These are phyloP conservation scores for Artemisia annua DNA, from an alignment of 129 eudicot species.

Conservation along the genomic window DNA sequence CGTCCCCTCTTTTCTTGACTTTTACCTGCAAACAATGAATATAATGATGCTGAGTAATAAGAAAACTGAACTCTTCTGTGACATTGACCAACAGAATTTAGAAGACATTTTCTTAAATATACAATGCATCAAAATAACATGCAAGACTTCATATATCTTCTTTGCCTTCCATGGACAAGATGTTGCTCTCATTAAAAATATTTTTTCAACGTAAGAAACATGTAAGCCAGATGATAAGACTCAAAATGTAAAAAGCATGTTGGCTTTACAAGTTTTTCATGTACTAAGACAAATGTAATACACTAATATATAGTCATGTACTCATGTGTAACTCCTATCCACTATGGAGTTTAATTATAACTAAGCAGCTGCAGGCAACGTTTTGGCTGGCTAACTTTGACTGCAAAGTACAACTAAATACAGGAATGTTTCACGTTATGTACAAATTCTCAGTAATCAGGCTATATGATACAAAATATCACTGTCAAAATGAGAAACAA, in stretches of 20 bases:
- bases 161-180: not conserved
- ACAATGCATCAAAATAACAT: not conserved
- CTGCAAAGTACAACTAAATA: not conserved
- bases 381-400: not conserved
- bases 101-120: not conserved
- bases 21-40: constrained; percentile 68
- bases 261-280: constrained; percentile 16
- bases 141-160: constrained; percentile 14
- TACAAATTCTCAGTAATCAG: too few relatives aligned
- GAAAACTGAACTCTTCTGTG: not conserved
- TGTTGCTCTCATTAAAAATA: not conserved
- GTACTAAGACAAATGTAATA: not conserved
- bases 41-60: constrained; percentile 4
- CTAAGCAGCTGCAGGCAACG: not conserved
- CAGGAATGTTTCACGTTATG: not conserved
- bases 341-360: constrained; percentile 1
- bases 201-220: constrained; percentile 4
- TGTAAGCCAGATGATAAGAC: constrained; percentile 3
- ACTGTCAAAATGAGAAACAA: too few relatives aligned
- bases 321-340: constrained; percentile 1
- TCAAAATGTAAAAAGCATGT: not conserved
- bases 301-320: not conserved
- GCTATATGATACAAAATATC: too few relatives aligned
- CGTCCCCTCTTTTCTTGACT: constrained; percentile 97
- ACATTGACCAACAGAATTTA: constrained; percentile 10